phyloP scores from a whole-genome alignment of 176 grass and related monocot species.

The Carex pumila region DNA sequence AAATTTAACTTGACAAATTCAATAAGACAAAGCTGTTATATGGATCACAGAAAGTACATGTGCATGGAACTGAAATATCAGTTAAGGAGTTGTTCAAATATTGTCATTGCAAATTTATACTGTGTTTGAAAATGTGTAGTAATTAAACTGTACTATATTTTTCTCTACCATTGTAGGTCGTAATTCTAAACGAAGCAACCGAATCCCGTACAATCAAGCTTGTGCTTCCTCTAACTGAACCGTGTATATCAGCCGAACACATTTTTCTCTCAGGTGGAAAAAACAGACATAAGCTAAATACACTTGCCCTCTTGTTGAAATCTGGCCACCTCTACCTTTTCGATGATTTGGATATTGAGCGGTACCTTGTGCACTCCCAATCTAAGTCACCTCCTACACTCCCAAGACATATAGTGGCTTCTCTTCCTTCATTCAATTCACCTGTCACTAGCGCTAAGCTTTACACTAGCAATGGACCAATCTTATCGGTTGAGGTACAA shows the following conservation, averaged over 20 bases:
- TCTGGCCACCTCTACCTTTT: constrained; percentile 71
- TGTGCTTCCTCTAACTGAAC: constrained; percentile 67
- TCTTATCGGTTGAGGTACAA: constrained; percentile 53
- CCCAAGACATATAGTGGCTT: constrained; percentile 55
- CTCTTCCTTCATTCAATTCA: constrained; percentile 63
- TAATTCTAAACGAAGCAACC: constrained; percentile 72
- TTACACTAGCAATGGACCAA: constrained; percentile 39
- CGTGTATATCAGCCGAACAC: constrained; percentile 66
- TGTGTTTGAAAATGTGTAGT: constrained; percentile 21
- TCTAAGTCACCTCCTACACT: constrained; percentile 62
- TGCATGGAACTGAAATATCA: background rate
- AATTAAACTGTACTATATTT: constrained; percentile 26
- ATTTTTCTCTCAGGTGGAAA: constrained; percentile 53
- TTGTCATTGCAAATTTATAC: background rate
- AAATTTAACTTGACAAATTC: background rate
- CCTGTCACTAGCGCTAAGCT: constrained; percentile 51
- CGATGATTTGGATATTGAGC: constrained; percentile 85
- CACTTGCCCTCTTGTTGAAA: constrained; percentile 75
- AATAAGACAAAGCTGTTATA: background rate
- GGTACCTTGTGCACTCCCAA: constrained; percentile 64
- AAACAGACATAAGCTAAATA: constrained; percentile 59
- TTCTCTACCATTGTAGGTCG: constrained; percentile 46
- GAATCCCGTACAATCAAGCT: constrained; percentile 79
- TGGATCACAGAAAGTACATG: background rate
- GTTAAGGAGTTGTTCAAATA: background rate